These are phyloP conservation scores for Vinca minor DNA, from an alignment of 257 asterid species.

Conservation along the genomic window DNA sequence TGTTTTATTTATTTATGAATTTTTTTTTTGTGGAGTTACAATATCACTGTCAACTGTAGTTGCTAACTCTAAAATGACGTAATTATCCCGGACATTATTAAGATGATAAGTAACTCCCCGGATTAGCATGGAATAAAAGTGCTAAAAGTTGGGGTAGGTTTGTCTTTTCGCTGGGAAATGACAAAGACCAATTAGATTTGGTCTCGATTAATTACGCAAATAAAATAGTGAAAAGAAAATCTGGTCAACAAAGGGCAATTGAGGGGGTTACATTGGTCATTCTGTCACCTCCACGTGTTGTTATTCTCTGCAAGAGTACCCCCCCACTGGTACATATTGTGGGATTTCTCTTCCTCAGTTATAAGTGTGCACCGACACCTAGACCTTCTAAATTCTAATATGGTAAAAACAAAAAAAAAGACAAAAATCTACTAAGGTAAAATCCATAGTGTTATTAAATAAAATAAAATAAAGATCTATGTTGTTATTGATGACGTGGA, in stretches of 20 bases:
- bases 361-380: slow-evolving; percentile 40
- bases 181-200: slow-evolving; percentile 20
- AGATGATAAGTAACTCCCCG: slow-evolving; percentile 13
- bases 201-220: neutral
- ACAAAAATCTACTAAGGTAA: no score
- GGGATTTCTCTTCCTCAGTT: neutral
- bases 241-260: neutral
- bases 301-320: slow-evolving; percentile 23
- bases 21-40: no score
- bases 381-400: neutral
- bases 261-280: slow-evolving; percentile 25
- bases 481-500: slow-evolving; percentile 26
- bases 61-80: slow-evolving; percentile 22
- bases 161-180: slow-evolving; percentile 24
- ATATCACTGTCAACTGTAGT: no score
- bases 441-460: no score
- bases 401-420: no score
- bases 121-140: slow-evolving; percentile 15
- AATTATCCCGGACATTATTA: slow-evolving; percentile 13
- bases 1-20: no score
- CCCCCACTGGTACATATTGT: slow-evolving; percentile 8
- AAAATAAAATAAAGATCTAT: neutral
- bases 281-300: slow-evolving; percentile 27
- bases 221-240: neutral
- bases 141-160: slow-evolving; percentile 26